phyloP scores from a whole-genome alignment of 2,329 filamentous ascomycete species.

The Epichloe baconii region DNA sequence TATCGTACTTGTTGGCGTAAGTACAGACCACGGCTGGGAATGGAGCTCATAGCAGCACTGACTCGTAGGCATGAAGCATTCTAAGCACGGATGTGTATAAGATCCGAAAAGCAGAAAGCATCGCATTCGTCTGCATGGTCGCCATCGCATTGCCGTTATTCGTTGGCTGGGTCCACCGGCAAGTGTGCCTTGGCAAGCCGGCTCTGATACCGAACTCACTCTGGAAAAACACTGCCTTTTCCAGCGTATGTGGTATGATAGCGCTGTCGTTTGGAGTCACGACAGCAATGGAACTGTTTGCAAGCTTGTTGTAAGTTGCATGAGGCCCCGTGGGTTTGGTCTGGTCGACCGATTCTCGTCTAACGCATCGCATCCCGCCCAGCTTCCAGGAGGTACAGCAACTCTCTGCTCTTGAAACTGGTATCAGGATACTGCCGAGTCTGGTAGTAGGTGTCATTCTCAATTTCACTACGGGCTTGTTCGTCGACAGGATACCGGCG shows the following conservation, averaged over 20 bases:
- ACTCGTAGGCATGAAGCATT: constrained; percentile 9
- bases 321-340: not conserved
- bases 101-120: constrained; percentile 29
- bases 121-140: constrained; percentile 31
- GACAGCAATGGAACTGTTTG: constrained; percentile 33
- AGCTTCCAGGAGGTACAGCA: constrained; percentile 39
- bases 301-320: constrained; percentile 32
- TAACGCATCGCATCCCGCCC: not conserved
- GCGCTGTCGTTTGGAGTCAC: constrained; percentile 31
- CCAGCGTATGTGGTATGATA: constrained; percentile 38
- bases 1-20: constrained; percentile 42
- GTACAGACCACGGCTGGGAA: constrained; percentile 10
- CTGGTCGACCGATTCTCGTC: not conserved
- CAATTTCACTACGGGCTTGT: constrained; percentile 31
- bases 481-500: constrained; percentile 29
- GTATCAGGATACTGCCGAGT: constrained; percentile 32
- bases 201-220: constrained; percentile 50
- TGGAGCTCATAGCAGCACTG: not conserved
- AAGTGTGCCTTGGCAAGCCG: constrained; percentile 30
- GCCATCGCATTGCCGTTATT: constrained; percentile 33
- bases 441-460: constrained; percentile 28
- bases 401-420: constrained; percentile 30
- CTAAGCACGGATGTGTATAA: constrained; percentile 25
- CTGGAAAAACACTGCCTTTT: constrained; percentile 45
- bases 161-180: constrained; percentile 38